phyloP scores from a whole-genome alignment of 169 alveolate species.

The Plasmodium berghei region DNA sequence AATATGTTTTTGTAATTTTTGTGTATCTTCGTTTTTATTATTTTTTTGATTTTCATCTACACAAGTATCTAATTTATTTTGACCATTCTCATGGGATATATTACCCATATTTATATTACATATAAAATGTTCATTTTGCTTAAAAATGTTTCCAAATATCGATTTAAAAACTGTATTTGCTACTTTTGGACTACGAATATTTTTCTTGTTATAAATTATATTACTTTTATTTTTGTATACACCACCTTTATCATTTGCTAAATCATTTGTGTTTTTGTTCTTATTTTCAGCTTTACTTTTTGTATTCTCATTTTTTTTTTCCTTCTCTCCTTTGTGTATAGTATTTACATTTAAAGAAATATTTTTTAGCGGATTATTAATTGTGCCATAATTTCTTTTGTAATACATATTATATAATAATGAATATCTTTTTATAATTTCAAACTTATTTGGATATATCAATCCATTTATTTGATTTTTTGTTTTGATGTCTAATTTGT shows the following conservation, averaged over 20 bases:
- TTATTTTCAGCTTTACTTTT: not conserved
- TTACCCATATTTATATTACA: too few relatives aligned
- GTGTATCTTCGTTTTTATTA: too few relatives aligned
- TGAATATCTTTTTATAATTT: slow-evolving; percentile 37
- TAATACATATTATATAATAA: slow-evolving; percentile 7
- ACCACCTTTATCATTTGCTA: not conserved
- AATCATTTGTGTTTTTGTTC: not conserved
- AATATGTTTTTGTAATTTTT: too few relatives aligned
- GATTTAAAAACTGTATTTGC: too few relatives aligned
- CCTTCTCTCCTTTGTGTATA: too few relatives aligned
- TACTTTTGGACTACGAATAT: too few relatives aligned
- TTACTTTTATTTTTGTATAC: not conserved
- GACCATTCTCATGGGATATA: too few relatives aligned
- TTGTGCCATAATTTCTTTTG: not conserved
- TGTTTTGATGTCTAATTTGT: not conserved
- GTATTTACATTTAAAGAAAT: not conserved
- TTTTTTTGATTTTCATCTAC: too few relatives aligned
- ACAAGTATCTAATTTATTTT: too few relatives aligned
- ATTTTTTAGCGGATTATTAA: not conserved
- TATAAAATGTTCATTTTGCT: too few relatives aligned
- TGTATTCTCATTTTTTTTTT: not conserved
- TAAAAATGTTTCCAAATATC: too few relatives aligned
- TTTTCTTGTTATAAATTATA: not conserved
- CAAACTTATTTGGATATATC: slow-evolving; percentile 5
- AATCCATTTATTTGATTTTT: slow-evolving; percentile 2